Percentiles rank a stretch among this genome's conserved stretches.
These are phyloP conservation scores for Akanthomyces uredinophilus DNA, from an alignment of 2,329 filamentous ascomycete species.

Conservation along the genomic window DNA sequence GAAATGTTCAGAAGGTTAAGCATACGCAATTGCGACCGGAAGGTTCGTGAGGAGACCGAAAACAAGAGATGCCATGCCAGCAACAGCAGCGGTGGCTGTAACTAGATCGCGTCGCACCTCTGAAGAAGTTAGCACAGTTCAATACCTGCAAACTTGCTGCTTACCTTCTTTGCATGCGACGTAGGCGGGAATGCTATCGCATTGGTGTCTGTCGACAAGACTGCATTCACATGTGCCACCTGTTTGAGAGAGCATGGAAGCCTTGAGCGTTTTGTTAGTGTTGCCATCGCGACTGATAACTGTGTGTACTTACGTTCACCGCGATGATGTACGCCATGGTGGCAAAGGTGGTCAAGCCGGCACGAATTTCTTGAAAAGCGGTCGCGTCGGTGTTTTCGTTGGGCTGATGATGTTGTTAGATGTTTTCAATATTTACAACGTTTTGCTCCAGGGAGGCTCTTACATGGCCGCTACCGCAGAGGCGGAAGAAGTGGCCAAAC, in stretches of 20 bases:
- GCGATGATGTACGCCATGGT: conserved; percentile 85
- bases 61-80: conserved; percentile 67
- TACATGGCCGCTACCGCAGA: conserved; percentile 66
- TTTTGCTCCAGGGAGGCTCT: conserved; percentile 22
- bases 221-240: conserved; percentile 73
- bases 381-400: conserved; percentile 62
- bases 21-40: conserved; percentile 68
- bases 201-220: conserved; percentile 37
- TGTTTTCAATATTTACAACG: too few species aligned
- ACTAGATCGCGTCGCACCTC: conserved; percentile 71
- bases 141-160: conserved; percentile 11
- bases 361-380: conserved; percentile 73
- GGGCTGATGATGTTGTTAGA: conserved; percentile 39
- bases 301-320: conserved; percentile 48
- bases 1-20: conserved; percentile 14
- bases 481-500: conserved; percentile 58
- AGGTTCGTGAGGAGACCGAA: conserved; percentile 81
- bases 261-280: conserved; percentile 37
- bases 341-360: conserved; percentile 73
- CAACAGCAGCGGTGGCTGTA: conserved; percentile 76
- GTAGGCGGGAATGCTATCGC: conserved; percentile 42
- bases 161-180: conserved; percentile 43
- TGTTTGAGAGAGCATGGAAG: conserved; percentile 66
- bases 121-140: conserved; percentile 20
- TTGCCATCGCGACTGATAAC: not conserved